A percentile compares a stretch with the other conserved stretches of the same genome.
phyloP scores from a whole-genome alignment of 257 asterid genomes.

The Solanum sejunctum region DNA sequence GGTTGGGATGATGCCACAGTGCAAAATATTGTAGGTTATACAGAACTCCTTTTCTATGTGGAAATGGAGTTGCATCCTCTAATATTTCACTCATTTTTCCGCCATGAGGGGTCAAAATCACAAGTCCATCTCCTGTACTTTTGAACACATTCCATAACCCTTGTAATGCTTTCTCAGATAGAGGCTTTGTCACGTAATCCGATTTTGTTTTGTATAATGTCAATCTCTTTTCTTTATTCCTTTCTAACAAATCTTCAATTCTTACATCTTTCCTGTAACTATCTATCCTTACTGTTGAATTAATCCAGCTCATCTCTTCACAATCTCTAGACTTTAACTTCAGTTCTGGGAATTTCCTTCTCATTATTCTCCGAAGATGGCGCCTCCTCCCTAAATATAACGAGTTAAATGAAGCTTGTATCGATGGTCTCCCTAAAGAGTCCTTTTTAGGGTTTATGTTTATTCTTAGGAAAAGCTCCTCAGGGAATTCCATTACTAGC shows the following conservation, averaged over 20 bases:
- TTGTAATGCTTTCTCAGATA: conserved; percentile 14
- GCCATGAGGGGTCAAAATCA: conserved; percentile 48
- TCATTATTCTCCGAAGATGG: conserved; percentile 5
- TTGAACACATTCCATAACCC: conserved; percentile 11
- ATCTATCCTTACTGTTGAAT: conserved; percentile 2
- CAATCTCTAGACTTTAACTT: conserved; percentile 20
- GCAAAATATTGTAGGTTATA: conserved; percentile 41
- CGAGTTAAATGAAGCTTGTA: conserved; percentile 14
- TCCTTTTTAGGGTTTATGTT: conserved; percentile 10
- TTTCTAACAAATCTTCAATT: background rate
- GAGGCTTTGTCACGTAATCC: conserved; percentile 26
- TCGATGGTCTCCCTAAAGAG: background rate
- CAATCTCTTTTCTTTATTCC: background rate
- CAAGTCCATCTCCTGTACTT: conserved; percentile 14
- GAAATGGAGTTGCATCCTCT: conserved; percentile 33
- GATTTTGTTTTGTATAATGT: conserved; percentile 43
- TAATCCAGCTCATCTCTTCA: conserved; percentile 48
- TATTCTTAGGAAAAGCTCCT: conserved; percentile 36
- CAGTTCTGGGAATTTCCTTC: conserved; percentile 23
- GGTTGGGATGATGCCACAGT: conserved; percentile 22
- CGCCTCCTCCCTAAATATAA: conserved; percentile 23
- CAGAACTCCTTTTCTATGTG: conserved; percentile 40
- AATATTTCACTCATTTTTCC: conserved; percentile 35
- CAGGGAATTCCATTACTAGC: conserved; percentile 10
- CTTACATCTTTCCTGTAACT: background rate